A percentile compares a stretch with the other conserved stretches of the same genome.
Evolutionary conservation across 768 basidiomycete species (phyloP).

Genomic region (Pisolithus albus): DNA sequence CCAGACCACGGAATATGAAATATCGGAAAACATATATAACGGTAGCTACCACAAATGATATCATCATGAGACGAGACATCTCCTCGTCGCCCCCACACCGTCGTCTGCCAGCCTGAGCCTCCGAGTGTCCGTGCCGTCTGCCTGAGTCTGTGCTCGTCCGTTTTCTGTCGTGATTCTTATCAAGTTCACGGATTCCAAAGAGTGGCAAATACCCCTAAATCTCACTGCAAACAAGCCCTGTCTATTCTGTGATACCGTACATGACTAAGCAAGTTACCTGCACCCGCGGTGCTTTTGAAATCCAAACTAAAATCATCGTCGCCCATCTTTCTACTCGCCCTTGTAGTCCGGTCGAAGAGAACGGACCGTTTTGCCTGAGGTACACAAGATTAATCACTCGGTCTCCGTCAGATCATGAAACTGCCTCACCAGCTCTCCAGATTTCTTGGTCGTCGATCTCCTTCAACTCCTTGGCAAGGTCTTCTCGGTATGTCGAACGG

Average conservation of each 20-base stretch:
- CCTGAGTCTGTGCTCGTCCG: too few species aligned
- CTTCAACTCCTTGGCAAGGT: conserved; percentile 85
- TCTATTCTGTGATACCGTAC: background rate
- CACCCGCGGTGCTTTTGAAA: conserved; percentile 2
- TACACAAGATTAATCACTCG: background rate
- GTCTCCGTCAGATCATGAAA: background rate
- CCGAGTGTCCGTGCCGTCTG: too few species aligned
- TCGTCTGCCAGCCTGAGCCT: too few species aligned
- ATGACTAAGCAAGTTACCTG: background rate
- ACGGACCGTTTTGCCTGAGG: conserved; percentile 78
- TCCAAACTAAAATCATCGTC: background rate
- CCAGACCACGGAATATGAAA: too few species aligned
- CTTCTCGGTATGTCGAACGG: conserved; percentile 85
- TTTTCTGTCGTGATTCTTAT: too few species aligned
- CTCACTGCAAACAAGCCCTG: background rate
- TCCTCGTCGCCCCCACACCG: too few species aligned
- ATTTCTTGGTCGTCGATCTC: conserved; percentile 99
- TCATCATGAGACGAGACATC: too few species aligned
- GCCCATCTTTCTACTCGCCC: conserved; percentile 37
- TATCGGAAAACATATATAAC: too few species aligned
- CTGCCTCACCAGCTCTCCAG: conserved; percentile 78
- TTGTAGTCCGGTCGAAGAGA: conserved; percentile 83
- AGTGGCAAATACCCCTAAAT: background rate
- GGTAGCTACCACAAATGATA: too few species aligned
- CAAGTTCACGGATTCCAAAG: too few species aligned